These are phyloP conservation scores for Linum usitatissimum DNA, from an alignment of 345 rosid genomes.

Conservation along the genomic window DNA sequence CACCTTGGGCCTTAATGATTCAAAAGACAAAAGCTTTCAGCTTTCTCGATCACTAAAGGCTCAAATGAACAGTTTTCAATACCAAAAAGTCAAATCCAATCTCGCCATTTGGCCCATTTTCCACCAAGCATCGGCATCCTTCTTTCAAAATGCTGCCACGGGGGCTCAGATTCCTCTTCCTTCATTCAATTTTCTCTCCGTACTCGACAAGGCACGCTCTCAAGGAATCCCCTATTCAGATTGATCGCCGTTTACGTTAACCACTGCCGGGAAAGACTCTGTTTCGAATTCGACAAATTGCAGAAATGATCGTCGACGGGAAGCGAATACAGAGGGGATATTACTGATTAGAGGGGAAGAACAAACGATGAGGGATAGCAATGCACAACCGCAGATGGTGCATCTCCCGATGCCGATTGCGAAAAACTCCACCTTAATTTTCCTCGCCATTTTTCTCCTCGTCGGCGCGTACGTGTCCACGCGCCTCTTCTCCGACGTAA, in stretches of 20 bases:
- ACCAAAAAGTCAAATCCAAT: neutral
- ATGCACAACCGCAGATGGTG: neutral
- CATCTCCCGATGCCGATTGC: conserved; percentile 24
- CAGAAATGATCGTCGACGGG: neutral
- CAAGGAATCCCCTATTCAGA: neutral
- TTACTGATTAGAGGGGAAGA: neutral
- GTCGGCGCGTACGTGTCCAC: conserved; percentile 60
- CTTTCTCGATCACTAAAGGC: too few relatives aligned
- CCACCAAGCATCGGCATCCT: neutral
- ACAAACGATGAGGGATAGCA: neutral
- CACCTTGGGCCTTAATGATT: neutral
- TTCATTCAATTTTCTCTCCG: neutral
- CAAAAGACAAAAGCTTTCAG: neutral
- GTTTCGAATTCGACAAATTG: too few relatives aligned
- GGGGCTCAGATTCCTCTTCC: neutral
- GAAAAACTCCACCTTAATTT: conserved; percentile 29
- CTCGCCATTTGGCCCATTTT: neutral
- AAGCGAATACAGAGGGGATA: neutral
- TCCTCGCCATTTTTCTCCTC: conserved; percentile 40
- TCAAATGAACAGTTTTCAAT: too few relatives aligned
- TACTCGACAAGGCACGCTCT: neutral
- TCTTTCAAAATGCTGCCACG: neutral
- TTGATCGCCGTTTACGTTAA: neutral
- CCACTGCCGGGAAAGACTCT: neutral
- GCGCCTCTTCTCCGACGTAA: conserved; percentile 49